A percentile compares a stretch with the other conserved stretches of the same genome.
phyloP scores from a whole-genome alignment of 495 filamentous ascomycete genomes.

The Neurospora sp. region DNA sequence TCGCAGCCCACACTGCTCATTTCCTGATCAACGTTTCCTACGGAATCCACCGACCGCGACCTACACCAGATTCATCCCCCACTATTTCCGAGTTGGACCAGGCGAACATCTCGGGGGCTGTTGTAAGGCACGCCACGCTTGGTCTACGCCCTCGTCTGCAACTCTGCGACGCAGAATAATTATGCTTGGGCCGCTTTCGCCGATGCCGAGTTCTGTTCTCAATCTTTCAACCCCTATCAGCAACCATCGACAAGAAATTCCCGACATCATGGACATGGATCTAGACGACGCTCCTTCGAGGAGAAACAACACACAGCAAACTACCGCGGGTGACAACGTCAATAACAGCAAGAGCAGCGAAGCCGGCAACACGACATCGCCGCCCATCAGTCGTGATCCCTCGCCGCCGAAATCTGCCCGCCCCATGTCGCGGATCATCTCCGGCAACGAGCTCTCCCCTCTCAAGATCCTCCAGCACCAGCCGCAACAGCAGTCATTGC shows the following conservation, averaged over 20 bases:
- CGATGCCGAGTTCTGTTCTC: constrained; percentile 23
- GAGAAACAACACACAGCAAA: constrained; percentile 3
- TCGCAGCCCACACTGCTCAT: not conserved
- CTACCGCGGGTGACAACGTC: constrained; percentile 4
- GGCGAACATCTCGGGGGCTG: not conserved
- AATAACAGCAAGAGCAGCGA: constrained; percentile 6
- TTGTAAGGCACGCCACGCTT: not conserved
- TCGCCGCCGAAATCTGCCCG: constrained; percentile 29
- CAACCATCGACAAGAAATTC: constrained; percentile 13
- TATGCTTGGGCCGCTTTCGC: constrained; percentile 30
- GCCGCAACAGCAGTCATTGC: constrained; percentile 10
- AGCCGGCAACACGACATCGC: constrained; percentile 10
- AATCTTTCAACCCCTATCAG: constrained; percentile 26
- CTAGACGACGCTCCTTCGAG: not conserved
- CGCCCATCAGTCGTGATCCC: constrained; percentile 10
- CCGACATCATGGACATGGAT: constrained; percentile 13
- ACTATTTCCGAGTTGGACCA: not conserved
- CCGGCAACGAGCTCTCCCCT: constrained; percentile 38
- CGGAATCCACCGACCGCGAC: not conserved
- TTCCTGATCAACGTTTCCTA: not conserved
- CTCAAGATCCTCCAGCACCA: constrained; percentile 36
- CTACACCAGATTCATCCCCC: not conserved
- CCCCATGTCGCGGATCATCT: constrained; percentile 34
- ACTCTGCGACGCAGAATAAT: too few relatives aligned
- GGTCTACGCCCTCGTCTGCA: not conserved